Conservation (phyloP, 352 stramenopile genomes). For the Phytopythium montanum region DNA sequence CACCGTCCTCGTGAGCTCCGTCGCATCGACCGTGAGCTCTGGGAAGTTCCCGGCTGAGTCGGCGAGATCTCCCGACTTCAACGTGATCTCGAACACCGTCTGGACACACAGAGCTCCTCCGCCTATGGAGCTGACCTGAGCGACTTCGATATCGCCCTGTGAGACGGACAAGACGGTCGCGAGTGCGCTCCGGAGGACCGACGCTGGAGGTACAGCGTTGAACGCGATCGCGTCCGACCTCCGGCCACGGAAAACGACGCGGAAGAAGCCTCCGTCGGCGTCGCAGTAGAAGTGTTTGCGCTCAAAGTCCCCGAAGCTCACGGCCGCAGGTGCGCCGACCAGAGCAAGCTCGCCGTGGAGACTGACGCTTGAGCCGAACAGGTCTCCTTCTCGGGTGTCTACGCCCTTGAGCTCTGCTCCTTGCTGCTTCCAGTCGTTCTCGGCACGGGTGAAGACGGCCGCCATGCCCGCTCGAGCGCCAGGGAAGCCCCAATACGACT, state of each 20-base stretch:
- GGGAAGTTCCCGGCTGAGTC: conserved; percentile 55
- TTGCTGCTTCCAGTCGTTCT: conserved; percentile 79
- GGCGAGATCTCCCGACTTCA: conserved; percentile 54
- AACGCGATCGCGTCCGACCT: conserved; percentile 56
- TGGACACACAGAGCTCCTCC: conserved; percentile 33
- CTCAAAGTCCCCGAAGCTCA: conserved; percentile 73
- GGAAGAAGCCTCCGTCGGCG: conserved; percentile 69
- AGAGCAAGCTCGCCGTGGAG: conserved; percentile 46
- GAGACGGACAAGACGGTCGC: conserved; percentile 54
- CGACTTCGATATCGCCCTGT: conserved; percentile 46
- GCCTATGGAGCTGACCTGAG: conserved; percentile 32
- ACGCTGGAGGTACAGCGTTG: conserved; percentile 31
- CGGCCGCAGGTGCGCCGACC: conserved; percentile 58
- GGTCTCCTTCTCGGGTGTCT: conserved; percentile 62
- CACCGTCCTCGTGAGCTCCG: conserved; percentile 34
- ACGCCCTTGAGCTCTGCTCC: conserved; percentile 40
- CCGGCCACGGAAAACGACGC: conserved; percentile 52
- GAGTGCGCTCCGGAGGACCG: conserved; percentile 45
- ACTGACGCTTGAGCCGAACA: conserved; percentile 74
- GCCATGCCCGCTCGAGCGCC: conserved; percentile 55
- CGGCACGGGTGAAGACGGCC: conserved; percentile 56
- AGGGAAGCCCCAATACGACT: conserved; percentile 52
- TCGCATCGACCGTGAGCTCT: conserved; percentile 47
- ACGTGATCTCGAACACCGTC: conserved; percentile 44
- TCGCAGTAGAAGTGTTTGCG: conserved; percentile 68